Evolutionary conservation across 2,329 filamentous ascomycete species (phyloP).

Genomic region (Davidsoniella australis): DNA sequence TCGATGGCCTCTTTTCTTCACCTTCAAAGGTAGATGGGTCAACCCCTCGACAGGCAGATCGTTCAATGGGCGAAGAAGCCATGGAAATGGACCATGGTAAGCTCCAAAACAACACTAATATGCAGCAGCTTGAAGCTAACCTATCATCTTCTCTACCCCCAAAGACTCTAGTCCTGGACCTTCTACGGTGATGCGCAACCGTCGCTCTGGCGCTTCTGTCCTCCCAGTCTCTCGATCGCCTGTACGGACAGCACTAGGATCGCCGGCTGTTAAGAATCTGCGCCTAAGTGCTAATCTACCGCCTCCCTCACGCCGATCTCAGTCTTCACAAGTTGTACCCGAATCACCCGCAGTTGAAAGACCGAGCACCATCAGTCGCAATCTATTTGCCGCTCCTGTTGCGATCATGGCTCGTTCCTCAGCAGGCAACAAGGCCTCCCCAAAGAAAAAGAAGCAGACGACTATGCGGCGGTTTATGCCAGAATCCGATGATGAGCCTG

Average conservation of each 20-base stretch:
- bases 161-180: conserved; percentile 37
- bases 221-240: conserved; percentile 38
- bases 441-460: background rate
- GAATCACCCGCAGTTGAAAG: background rate
- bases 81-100: conserved; percentile 29
- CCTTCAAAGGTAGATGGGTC: conserved; percentile 37
- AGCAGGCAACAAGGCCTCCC: conserved; percentile 12
- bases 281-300: conserved; percentile 33
- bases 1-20: conserved; percentile 79
- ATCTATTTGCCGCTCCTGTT: conserved; percentile 32
- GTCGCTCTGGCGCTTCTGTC: conserved; percentile 31
- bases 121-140: conserved; percentile 16
- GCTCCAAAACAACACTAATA: conserved; percentile 22
- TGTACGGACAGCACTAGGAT: conserved; percentile 42
- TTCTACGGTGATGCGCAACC: conserved; percentile 33
- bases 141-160: background rate
- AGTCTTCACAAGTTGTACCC: background rate
- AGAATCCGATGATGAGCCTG: conserved; percentile 15
- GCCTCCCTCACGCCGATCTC: conserved; percentile 17
- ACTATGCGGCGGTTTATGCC: conserved; percentile 5
- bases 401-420: conserved; percentile 13
- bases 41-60: conserved; percentile 19
- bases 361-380: conserved; percentile 30
- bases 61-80: conserved; percentile 26
- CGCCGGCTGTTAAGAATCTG: conserved; percentile 45